A percentile compares a stretch with the other conserved stretches of the same genome.
Evolutionary conservation across 306 rosid genomes (phyloP).

Genomic region (Dryas octopetala): DNA sequence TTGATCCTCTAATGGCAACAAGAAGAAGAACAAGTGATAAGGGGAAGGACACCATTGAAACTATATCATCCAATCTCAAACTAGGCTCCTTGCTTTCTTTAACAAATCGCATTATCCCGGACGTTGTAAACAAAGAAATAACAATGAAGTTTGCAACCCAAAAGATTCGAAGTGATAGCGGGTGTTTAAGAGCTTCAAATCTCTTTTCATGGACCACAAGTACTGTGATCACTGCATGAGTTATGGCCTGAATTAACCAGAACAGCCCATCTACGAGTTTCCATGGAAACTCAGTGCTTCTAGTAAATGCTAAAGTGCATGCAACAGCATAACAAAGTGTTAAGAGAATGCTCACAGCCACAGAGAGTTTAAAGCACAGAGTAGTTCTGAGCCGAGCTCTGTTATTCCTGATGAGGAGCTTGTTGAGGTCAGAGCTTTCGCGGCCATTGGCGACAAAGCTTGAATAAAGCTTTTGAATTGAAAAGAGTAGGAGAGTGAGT

Average conservation of each 20-base stretch:
- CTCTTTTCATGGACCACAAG: constrained; percentile 60
- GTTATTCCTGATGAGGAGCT: constrained; percentile 45
- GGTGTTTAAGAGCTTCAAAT: constrained; percentile 60
- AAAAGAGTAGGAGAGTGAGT: constrained; percentile 46
- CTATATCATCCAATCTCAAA: constrained; percentile 58
- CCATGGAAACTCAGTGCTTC: constrained; percentile 44
- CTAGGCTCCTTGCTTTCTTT: constrained; percentile 26
- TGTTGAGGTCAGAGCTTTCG: constrained; percentile 42
- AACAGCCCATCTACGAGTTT: constrained; percentile 53
- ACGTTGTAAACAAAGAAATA: constrained; percentile 51
- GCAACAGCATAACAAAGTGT: constrained; percentile 45
- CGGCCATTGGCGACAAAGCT: constrained; percentile 40
- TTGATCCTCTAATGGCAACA: constrained; percentile 60
- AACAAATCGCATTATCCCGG: constrained; percentile 62
- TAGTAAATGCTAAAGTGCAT: constrained; percentile 43
- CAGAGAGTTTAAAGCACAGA: constrained; percentile 58
- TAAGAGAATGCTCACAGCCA: constrained; percentile 41
- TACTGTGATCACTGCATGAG: constrained; percentile 52
- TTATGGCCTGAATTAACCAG: constrained; percentile 68
- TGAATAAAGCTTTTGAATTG: constrained; percentile 49
- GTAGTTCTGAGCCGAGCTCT: constrained; percentile 34
- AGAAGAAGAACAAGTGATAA: constrained; percentile 49
- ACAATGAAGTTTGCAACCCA: constrained; percentile 57
- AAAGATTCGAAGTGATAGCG: constrained; percentile 63
- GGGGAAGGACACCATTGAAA: constrained; percentile 58